A percentile compares a stretch with the other conserved stretches of the same genome.
Conservation (phyloP, 768 basidiomycete species). For the Mycena capillaripes region DNA sequence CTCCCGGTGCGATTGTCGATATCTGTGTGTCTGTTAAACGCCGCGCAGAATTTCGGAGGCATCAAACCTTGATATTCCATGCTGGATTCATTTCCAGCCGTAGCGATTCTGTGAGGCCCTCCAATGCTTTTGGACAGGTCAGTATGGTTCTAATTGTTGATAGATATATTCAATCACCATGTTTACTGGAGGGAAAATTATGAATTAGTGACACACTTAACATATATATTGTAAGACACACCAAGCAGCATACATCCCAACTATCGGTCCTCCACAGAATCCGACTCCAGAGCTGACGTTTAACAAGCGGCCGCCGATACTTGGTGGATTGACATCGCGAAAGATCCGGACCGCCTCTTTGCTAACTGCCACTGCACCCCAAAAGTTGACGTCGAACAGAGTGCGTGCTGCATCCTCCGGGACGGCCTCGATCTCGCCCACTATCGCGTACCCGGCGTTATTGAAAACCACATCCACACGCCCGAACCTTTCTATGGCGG, state of each 20-base stretch:
- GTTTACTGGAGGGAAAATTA: not conserved
- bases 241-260: slow-evolving; percentile 25
- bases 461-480: slow-evolving; percentile 38
- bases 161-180: not conserved
- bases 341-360: slow-evolving; percentile 26
- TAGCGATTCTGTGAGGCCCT: slow-evolving; percentile 27
- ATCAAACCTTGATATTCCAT: slow-evolving; percentile 29
- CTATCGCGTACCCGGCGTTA: slow-evolving; percentile 31
- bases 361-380: slow-evolving; percentile 35
- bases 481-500: slow-evolving; percentile 28
- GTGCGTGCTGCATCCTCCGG: slow-evolving; percentile 35
- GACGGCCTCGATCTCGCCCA: slow-evolving; percentile 42
- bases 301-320: slow-evolving; percentile 14
- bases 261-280: slow-evolving; percentile 9
- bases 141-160: not conserved
- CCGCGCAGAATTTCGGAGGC: not conserved
- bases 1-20: slow-evolving; percentile 23
- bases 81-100: slow-evolving; percentile 15
- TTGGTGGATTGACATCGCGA: slow-evolving; percentile 7
- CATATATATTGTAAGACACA: not conserved
- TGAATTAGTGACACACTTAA: not conserved
- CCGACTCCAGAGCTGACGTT: slow-evolving; percentile 16
- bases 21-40: not conserved
- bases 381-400: slow-evolving; percentile 35
- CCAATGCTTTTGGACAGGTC: slow-evolving; percentile 8